Percentiles rank a stretch among this genome's conserved stretches.
phyloP scores from a whole-genome alignment of 371 early-diverging fungal genomes.

The Parasitella parasitica region DNA sequence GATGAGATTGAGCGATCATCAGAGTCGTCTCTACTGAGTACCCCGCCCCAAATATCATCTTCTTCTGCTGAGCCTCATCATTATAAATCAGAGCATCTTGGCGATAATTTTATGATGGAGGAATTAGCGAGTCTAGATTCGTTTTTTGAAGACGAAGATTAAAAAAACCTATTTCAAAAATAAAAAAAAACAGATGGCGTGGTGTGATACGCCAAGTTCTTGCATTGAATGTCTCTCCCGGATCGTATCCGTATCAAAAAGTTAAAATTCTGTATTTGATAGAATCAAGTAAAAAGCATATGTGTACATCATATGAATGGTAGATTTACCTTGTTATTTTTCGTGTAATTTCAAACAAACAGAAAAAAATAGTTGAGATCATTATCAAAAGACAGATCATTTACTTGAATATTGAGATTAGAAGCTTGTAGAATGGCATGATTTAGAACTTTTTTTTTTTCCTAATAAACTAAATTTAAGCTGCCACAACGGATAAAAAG shows the following conservation, averaged over 20 bases:
- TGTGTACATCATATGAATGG: too few relatives aligned
- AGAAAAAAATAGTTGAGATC: not conserved
- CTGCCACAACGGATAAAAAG: too few relatives aligned
- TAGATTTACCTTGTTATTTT: not conserved
- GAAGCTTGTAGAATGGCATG: not conserved
- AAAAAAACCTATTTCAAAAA: not conserved
- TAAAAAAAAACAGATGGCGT: not conserved
- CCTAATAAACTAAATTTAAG: too few relatives aligned
- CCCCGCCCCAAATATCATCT: slow-evolving; percentile 3
- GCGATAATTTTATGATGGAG: not conserved
- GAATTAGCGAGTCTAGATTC: slow-evolving; percentile 40
- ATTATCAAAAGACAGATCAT: not conserved
- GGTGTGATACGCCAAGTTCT: not conserved
- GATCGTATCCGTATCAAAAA: not conserved
- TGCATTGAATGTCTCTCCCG: not conserved
- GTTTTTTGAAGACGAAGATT: slow-evolving; percentile 41
- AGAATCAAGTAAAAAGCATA: not conserved
- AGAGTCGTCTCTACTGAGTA: slow-evolving; percentile 2
- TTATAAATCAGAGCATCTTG: not conserved
- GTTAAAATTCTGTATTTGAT: not conserved
- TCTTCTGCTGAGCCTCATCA: not conserved
- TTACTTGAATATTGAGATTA: not conserved
- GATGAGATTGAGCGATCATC: slow-evolving; percentile 21
- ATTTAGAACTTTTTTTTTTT: not conserved
- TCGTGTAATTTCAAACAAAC: not conserved